Conservation (phyloP, 2,329 filamentous ascomycete species). For the Aaosphaeria arxii region DNA sequence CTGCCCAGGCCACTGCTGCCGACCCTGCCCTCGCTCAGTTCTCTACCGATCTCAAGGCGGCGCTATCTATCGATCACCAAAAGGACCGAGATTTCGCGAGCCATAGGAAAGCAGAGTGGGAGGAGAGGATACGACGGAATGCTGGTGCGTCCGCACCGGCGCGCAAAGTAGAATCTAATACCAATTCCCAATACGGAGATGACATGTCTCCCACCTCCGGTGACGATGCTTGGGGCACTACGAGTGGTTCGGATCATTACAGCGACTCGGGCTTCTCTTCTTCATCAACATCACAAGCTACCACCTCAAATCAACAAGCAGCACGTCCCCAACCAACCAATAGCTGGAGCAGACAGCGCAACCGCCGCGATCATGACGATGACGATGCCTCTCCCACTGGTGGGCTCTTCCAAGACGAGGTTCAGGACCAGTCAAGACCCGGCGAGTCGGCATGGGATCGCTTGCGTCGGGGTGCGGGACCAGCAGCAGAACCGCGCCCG, state of each 20-base stretch:
- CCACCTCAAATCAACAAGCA: conserved; percentile 11
- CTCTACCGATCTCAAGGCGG: conserved; percentile 30
- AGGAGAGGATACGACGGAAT: background rate
- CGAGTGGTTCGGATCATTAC: conserved; percentile 5
- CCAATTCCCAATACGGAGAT: conserved; percentile 17
- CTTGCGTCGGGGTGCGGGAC: conserved; percentile 34
- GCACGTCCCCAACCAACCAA: conserved; percentile 2
- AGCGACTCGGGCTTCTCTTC: conserved; percentile 24
- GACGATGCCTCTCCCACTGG: conserved; percentile 37
- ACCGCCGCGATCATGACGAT: conserved; percentile 10
- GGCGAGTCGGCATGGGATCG: conserved; percentile 46
- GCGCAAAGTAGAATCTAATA: background rate
- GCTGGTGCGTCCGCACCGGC: conserved; percentile 1
- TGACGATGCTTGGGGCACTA: conserved; percentile 28
- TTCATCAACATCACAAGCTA: background rate
- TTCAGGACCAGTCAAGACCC: conserved; percentile 13
- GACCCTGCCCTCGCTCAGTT: conserved; percentile 43
- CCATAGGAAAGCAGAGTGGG: conserved; percentile 9
- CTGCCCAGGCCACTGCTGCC: conserved; percentile 29
- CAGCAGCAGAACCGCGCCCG: conserved; percentile 12
- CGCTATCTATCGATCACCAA: conserved; percentile 7
- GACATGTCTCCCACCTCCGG: conserved; percentile 42
- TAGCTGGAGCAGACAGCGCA: conserved; percentile 13
- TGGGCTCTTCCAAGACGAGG: conserved; percentile 33
- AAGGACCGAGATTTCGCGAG: conserved; percentile 9